phyloP scores from a whole-genome alignment of 2,329 filamentous ascomycete species.

The Neocatenulostroma microsporum region DNA sequence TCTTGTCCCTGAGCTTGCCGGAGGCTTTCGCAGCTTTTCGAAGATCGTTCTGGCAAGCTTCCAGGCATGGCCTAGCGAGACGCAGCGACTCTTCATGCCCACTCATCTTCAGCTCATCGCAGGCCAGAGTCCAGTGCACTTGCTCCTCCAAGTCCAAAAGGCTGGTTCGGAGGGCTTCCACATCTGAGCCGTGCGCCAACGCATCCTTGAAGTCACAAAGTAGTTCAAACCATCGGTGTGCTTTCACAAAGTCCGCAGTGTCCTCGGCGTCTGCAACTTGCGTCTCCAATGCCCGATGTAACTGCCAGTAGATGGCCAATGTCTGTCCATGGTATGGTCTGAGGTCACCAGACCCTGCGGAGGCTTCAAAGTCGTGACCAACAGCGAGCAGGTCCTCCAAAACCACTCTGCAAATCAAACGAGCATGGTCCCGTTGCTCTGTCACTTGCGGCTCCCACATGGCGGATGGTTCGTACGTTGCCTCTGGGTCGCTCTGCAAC shows the following conservation, averaged over 20 bases:
- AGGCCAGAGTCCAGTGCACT: not conserved
- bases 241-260: constrained; percentile 73
- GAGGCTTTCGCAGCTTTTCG: not conserved
- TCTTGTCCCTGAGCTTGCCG: constrained; percentile 61
- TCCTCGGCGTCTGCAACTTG: constrained; percentile 66
- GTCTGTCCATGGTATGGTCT: too few species aligned
- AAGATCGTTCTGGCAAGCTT: not conserved
- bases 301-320: not conserved
- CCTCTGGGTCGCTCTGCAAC: too few species aligned
- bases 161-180: not conserved
- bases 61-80: not conserved
- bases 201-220: constrained; percentile 11
- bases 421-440: too few species aligned
- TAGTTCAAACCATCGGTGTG: constrained; percentile 53
- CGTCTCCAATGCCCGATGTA: constrained; percentile 32
- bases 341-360: too few species aligned
- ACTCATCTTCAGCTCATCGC: constrained; percentile 1
- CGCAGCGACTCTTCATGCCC: constrained; percentile 2
- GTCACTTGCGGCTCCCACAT: too few species aligned
- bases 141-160: constrained; percentile 2
- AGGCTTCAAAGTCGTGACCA: too few species aligned
- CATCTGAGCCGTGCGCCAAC: constrained; percentile 1
- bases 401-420: too few species aligned
- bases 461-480: too few species aligned
- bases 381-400: too few species aligned